Percentiles rank a stretch among this genome's conserved stretches.
These are phyloP conservation scores for Macroventuria anomochaeta DNA, from an alignment of 2,329 filamentous ascomycete genomes.

Conservation along the genomic window DNA sequence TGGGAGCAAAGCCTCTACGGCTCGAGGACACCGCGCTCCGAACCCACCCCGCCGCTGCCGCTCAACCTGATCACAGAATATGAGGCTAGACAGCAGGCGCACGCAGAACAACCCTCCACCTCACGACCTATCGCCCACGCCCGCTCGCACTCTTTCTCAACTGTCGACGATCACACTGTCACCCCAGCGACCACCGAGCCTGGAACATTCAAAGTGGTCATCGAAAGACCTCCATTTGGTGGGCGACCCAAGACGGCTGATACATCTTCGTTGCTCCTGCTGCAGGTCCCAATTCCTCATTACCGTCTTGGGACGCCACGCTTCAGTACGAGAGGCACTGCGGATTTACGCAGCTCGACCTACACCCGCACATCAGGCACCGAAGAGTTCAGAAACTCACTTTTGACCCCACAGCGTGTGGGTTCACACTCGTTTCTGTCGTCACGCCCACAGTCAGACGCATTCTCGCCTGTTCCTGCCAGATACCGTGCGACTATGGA, in stretches of 20 bases:
- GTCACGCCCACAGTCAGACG: conserved; percentile 47
- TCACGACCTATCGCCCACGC: conserved; percentile 36
- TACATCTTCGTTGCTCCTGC: conserved; percentile 58
- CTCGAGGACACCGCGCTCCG: conserved; percentile 40
- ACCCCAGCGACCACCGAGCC: conserved; percentile 61
- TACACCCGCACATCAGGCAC: conserved; percentile 70
- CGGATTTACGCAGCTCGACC: conserved; percentile 80
- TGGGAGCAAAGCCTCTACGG: conserved; percentile 47
- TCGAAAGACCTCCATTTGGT: conserved; percentile 70
- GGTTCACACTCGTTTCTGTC: conserved; percentile 44
- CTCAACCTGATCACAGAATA: conserved; percentile 19
- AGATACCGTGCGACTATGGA: conserved; percentile 47
- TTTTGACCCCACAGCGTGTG: conserved; percentile 53
- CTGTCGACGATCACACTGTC: conserved; percentile 67
- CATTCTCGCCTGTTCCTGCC: conserved; percentile 44
- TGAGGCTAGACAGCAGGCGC: conserved; percentile 3
- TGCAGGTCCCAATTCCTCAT: conserved; percentile 80
- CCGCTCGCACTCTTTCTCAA: conserved; percentile 78
- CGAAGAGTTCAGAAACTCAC: conserved; percentile 72
- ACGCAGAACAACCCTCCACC: conserved; percentile 21
- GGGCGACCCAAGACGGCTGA: conserved; percentile 68
- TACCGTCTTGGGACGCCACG: conserved; percentile 83
- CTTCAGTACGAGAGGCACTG: conserved; percentile 78
- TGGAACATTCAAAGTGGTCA: conserved; percentile 79
- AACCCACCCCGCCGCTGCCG: conserved; percentile 32